Percentiles rank a stretch among this genome's conserved stretches.
Conservation (phyloP, 1,284 basidiomycete species). For the Inonotus hispidus region DNA sequence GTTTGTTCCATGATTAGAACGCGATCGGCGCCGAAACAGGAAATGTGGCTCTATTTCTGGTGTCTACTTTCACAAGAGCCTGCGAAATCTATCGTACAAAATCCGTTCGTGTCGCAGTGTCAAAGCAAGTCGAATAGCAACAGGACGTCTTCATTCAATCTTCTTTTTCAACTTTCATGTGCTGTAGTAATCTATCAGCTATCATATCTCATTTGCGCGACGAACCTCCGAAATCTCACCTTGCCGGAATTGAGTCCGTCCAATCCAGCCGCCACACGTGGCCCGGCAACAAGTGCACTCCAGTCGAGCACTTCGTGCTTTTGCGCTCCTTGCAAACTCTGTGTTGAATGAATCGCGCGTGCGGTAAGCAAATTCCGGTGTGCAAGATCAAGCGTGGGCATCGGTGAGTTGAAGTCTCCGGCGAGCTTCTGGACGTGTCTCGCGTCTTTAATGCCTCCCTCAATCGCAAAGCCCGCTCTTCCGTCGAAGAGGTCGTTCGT, state of each 20-base stretch:
- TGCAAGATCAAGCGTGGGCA: conserved; percentile 76
- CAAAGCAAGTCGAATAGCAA: not conserved
- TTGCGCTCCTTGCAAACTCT: conserved; percentile 40
- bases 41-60: not conserved
- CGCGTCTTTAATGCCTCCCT: conserved; percentile 85
- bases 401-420: conserved; percentile 65
- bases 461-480: conserved; percentile 76
- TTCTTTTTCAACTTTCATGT: conserved; percentile 13
- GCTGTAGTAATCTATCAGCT: not conserved
- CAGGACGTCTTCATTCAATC: conserved; percentile 3
- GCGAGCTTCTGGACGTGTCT: conserved; percentile 62
- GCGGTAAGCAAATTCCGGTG: conserved; percentile 78
- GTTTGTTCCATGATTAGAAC: too few relatives aligned
- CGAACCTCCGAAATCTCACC: conserved; percentile 1
- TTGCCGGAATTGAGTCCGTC: conserved; percentile 45
- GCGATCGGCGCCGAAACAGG: too few relatives aligned
- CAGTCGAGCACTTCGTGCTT: conserved; percentile 60
- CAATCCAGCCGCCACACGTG: conserved; percentile 63
- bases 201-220: too few relatives aligned
- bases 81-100: not conserved
- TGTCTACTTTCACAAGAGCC: not conserved
- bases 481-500: conserved; percentile 71
- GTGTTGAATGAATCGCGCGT: conserved; percentile 54
- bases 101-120: not conserved
- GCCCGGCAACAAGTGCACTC: conserved; percentile 66